Evolutionary conservation across 1,139 yeast species (phyloP), one percentile per base, ranked within the genome.

Genomic region (Candida labiduridarum): DNA sequence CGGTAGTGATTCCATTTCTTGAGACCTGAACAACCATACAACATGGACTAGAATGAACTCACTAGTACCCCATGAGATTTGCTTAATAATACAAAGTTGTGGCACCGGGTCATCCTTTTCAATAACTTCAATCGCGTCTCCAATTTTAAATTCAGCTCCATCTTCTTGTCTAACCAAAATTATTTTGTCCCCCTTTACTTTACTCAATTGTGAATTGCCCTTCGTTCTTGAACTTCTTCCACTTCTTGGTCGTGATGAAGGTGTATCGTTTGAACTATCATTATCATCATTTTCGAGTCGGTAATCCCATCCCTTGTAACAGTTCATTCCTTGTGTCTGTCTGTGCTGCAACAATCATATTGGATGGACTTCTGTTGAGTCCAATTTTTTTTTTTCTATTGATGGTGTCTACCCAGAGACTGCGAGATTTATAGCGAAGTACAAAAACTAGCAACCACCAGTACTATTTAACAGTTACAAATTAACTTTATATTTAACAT

Each of bases 31-130:
- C 49, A 78, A 75, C 73, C 78, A 72, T 16, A 69, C 47, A 11
- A 71, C 78, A 29, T 60, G 56, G 3, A 80, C 52, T 25, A 74
- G 80, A 3, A 79, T 54, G 51, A 67, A 75, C 33, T 61, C 62
- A 38, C 68, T 68, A 25, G 66, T 67, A 0, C 80, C 83, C 52
- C 74, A 70, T 35, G 57, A 50, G 25, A 80, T 72, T 22, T 77
- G 80, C 42, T 68, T 68, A 27, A 80, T 66, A 14, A 78, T 55
- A 0, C 70, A 80, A 6, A 38, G 7, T 22, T 38, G n/a, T 16
- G 22, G 41, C 11, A 15, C n/a, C 30, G n/a, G 29, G 4, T 15
- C 16, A 4, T 7, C 16, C 3, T 38, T 19, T 22, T n/a, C 29
- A 36, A 61, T 58, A 1, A 73, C 66, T 4, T 71, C 53, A 0